These are phyloP conservation scores for Musa acuminata DNA, from an alignment of 176 grass and related monocot species.

Conservation along the genomic window DNA sequence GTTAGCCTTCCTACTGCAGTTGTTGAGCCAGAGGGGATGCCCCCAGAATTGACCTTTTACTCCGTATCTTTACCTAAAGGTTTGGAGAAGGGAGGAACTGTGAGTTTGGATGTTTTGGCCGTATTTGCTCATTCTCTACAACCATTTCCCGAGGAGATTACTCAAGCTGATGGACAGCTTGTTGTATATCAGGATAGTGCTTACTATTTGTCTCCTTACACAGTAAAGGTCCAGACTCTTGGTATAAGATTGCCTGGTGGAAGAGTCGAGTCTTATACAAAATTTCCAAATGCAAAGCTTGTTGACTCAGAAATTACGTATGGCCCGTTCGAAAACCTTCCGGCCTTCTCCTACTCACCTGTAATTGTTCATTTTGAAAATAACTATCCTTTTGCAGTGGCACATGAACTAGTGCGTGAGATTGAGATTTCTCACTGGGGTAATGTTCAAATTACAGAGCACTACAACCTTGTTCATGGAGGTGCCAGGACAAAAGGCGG, in stretches of 20 bases:
- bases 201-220: constrained; percentile 76
- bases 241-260: constrained; percentile 73
- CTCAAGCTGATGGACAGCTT: constrained; percentile 84
- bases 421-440: constrained; percentile 99
- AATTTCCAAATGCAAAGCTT: constrained; percentile 58
- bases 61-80: constrained; percentile 57
- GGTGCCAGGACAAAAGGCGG: constrained; percentile 86
- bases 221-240: constrained; percentile 72
- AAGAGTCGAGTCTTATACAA: constrained; percentile 91
- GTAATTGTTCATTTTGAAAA: constrained; percentile 89
- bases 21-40: constrained; percentile 56
- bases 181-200: constrained; percentile 81
- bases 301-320: constrained; percentile 76
- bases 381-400: constrained; percentile 86
- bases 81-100: constrained; percentile 57
- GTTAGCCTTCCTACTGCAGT: constrained; percentile 42
- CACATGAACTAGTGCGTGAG: constrained; percentile 77
- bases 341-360: constrained; percentile 63
- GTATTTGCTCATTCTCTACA: constrained; percentile 69
- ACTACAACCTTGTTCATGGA: constrained; percentile 79
- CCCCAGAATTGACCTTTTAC: constrained; percentile 76
- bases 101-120: constrained; percentile 57
- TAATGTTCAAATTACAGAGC: constrained; percentile 76
- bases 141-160: constrained; percentile 96
- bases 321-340: constrained; percentile 64